Evolutionary conservation across 2,329 filamentous ascomycete genomes (phyloP).

Genomic region (Calycina herbarum): DNA sequence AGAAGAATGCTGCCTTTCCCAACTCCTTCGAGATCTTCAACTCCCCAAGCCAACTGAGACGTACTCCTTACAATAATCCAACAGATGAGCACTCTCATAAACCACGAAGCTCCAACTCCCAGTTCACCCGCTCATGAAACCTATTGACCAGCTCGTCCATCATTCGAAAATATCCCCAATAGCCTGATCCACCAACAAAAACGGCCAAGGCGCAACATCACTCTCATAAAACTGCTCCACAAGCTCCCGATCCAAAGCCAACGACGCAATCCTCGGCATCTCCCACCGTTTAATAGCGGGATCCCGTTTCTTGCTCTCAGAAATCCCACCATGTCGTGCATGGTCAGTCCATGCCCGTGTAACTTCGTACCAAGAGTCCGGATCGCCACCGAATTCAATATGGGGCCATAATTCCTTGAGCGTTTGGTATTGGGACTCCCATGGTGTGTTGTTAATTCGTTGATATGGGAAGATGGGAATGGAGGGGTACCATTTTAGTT

Average conservation of each 20-base stretch:
- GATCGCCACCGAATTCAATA: neutral
- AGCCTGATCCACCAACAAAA: neutral
- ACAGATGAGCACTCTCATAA: too few species aligned
- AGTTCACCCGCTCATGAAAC: neutral
- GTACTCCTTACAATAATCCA: neutral
- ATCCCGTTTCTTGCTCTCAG: neutral
- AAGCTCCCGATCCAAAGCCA: neutral
- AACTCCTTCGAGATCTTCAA: neutral
- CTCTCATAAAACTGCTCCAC: neutral
- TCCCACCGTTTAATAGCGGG: neutral
- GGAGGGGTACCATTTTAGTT: neutral
- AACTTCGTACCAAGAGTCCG: neutral
- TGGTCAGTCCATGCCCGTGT: neutral
- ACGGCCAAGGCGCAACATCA: neutral
- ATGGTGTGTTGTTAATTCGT: neutral
- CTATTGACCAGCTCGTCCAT: neutral
- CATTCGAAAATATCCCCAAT: constrained; percentile 1
- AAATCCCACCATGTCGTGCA: neutral
- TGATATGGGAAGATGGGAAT: neutral
- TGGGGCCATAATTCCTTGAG: neutral
- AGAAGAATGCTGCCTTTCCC: neutral
- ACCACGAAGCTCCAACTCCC: neutral
- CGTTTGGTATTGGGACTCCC: neutral
- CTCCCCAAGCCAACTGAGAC: neutral
- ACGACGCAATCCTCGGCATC: neutral